A percentile compares a stretch with the other conserved stretches of the same genome.
These are phyloP conservation scores for Plectranthus barbatus DNA, from an alignment of 257 asterid genomes.

Conservation along the genomic window DNA sequence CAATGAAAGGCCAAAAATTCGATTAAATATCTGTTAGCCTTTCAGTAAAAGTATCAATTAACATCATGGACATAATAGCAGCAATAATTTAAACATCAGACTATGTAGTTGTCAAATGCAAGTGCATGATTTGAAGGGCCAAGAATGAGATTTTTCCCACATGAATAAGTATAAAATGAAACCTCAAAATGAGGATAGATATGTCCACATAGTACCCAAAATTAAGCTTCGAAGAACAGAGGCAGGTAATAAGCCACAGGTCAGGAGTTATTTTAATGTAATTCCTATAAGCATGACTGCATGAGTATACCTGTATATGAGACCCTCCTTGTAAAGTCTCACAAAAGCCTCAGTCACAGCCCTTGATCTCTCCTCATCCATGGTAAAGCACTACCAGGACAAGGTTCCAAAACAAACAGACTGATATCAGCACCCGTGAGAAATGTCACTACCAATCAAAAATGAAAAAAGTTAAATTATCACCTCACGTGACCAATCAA, in stretches of 20 bases:
- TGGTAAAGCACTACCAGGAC: slow-evolving; percentile 63
- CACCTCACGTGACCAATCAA: slow-evolving; percentile 96
- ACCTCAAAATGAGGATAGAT: neutral
- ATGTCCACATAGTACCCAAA: neutral
- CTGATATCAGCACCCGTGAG: neutral
- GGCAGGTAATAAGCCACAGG: neutral
- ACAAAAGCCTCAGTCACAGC: slow-evolving; percentile 98
- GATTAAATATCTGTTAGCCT: neutral
- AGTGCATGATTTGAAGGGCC: neutral
- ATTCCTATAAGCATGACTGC: neutral
- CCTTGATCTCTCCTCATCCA: slow-evolving; percentile 82
- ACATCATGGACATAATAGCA: neutral
- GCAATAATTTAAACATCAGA: neutral
- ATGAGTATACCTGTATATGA: slow-evolving; percentile 63
- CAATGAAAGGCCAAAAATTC: neutral
- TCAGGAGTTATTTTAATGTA: neutral
- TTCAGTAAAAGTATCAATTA: neutral
- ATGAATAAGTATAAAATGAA: neutral
- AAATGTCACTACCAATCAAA: neutral
- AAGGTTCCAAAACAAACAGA: neutral
- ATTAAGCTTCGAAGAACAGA: neutral
- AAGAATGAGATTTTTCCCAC: neutral
- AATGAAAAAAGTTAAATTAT: slow-evolving; percentile 8
- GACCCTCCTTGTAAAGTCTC: slow-evolving; percentile 72
- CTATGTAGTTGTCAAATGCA: neutral